These are phyloP conservation scores for Penicillium parvum DNA, from an alignment of 495 filamentous ascomycete species.

Conservation along the genomic window DNA sequence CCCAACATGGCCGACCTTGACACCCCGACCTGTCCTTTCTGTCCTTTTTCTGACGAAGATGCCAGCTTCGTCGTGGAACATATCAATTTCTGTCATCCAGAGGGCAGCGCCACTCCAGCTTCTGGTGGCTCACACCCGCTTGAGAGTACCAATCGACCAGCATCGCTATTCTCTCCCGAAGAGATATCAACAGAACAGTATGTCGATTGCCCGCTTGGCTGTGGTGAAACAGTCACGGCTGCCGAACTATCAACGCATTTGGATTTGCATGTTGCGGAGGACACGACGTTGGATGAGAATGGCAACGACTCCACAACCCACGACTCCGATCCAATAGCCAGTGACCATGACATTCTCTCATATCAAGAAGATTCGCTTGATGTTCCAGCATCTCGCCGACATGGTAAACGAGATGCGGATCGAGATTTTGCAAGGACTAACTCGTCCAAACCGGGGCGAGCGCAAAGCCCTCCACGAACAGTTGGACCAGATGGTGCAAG, in stretches of 20 bases:
- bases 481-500: constrained; percentile 16
- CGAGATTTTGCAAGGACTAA: constrained; percentile 13
- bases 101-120: constrained; percentile 31
- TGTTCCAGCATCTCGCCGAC: constrained; percentile 1
- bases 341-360: constrained; percentile 7
- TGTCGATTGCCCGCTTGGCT: constrained; percentile 67
- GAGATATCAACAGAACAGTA: constrained; percentile 41
- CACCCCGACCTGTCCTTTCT: constrained; percentile 48
- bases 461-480: constrained; percentile 8
- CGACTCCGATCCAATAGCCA: not conserved
- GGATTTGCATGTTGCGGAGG: constrained; percentile 66
- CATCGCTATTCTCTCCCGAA: constrained; percentile 10
- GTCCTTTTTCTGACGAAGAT: constrained; percentile 49
- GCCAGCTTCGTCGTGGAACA: constrained; percentile 49
- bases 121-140: not conserved
- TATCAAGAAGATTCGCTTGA: constrained; percentile 13
- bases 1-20: constrained; percentile 21
- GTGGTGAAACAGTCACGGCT: constrained; percentile 61
- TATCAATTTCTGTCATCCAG: constrained; percentile 51
- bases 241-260: constrained; percentile 65
- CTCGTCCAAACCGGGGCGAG: constrained; percentile 9
- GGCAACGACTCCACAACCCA: not conserved
- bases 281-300: constrained; percentile 45
- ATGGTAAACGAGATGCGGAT: constrained; percentile 13
- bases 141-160: not conserved